Conservation (phyloP, 2,329 filamentous ascomycete species). For the Hypoxylon sp. region DNA sequence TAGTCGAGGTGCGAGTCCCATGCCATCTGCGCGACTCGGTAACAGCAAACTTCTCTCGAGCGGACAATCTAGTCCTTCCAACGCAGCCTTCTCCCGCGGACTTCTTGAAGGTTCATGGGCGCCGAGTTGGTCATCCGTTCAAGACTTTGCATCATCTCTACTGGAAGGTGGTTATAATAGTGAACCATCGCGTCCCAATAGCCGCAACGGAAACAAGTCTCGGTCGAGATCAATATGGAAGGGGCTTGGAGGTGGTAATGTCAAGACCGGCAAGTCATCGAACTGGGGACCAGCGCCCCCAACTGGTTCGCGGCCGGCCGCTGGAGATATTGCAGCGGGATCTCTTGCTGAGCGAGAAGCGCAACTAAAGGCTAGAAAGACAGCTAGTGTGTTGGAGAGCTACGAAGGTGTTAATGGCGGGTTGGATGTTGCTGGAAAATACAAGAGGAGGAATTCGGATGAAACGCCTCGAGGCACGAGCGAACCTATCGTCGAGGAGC, state of each 20-base stretch:
- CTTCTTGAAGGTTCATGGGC: conserved; percentile 62
- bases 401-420: conserved; percentile 67
- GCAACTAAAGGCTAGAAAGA: conserved; percentile 63
- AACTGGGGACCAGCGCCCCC: conserved; percentile 64
- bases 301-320: conserved; percentile 47
- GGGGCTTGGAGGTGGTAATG: conserved; percentile 37
- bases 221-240: conserved; percentile 46
- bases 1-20: conserved; percentile 59
- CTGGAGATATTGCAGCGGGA: conserved; percentile 63
- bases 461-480: conserved; percentile 56
- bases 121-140: conserved; percentile 64
- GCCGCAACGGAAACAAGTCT: conserved; percentile 43
- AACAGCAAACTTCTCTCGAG: conserved; percentile 39
- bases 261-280: conserved; percentile 40
- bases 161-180: conserved; percentile 49
- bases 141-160: conserved; percentile 61
- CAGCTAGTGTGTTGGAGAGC: conserved; percentile 67
- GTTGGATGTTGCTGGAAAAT: conserved; percentile 62
- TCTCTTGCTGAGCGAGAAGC: conserved; percentile 63
- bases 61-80: conserved; percentile 44
- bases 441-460: conserved; percentile 75
- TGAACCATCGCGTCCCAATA: conserved; percentile 46
- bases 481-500: conserved; percentile 73
- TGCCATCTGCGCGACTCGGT: conserved; percentile 54
- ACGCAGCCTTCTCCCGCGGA: conserved; percentile 49